Base-by-base conservation (phyloP, 805 yeast species). In the Candida golubevii region DNA sequence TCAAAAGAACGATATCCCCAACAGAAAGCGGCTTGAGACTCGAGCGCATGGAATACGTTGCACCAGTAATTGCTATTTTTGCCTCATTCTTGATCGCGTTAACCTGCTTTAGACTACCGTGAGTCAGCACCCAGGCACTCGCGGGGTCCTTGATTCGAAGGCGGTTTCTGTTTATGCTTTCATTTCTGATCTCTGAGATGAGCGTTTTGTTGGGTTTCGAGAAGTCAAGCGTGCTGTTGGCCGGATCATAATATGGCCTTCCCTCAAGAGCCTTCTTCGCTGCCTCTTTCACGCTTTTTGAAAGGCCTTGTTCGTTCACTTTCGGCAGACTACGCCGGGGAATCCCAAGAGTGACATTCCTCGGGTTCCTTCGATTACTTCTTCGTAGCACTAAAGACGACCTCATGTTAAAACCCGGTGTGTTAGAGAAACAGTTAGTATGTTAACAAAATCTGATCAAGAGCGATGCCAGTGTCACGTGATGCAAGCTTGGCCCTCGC, bases 1-100 rank as follows among this genome's bases (percentile, higher is more conserved):
- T 64, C 13, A 83, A 57, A 13, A 80, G 75, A 4, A 83, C 88
- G 38, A 83, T 64, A 59, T 85, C 90, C 37, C 91, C 90, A 3
- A 80, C 65, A 7, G 66, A 50, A 12, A 80, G 45, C 28, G 53
- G 50, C 33, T 36, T 30, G 9, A 46, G 43, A 37, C 43, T 46
- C 13, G 40, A 33, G 5, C 30, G 15, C 33, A 40, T 35, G 13
- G 54, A 43, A 10, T 49, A 41, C 7, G 40, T 36, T 27, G 51
- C 45, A 4, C 41, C 33, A 1, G 30, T 8, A 18, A 50, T 41
- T 8, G 40, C 39, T 12, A 14, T 23, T 13, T 34, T 29, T 13
- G 49, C 44, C 12, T 28, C 35, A 5, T 31, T 26, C 9, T 28
- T 28, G 7, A 49, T 29, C 28, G 27, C 33, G 3, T 39, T 26